phyloP scores from a whole-genome alignment of 2,329 filamentous ascomycete genomes.

The Curvularia lunata region DNA sequence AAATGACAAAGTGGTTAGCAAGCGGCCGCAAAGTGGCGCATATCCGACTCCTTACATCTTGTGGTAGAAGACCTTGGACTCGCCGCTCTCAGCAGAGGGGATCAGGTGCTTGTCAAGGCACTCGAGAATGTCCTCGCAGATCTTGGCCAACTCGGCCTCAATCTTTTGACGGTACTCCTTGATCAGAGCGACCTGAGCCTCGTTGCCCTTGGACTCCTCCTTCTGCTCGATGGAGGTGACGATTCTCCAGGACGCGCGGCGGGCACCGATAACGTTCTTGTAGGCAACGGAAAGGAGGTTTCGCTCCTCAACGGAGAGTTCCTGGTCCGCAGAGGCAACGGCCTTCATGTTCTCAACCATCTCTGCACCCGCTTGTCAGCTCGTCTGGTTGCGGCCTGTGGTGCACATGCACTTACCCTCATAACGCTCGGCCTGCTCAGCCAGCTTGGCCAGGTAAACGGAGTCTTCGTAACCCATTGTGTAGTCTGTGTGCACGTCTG shows the following conservation, averaged over 20 bases:
- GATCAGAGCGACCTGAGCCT: constrained; percentile 86
- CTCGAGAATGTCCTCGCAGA: constrained; percentile 96
- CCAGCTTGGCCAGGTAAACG: constrained; percentile 99
- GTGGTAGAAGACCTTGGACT: constrained; percentile 99
- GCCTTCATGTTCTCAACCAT: constrained; percentile 99
- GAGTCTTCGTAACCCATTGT: constrained; percentile 99
- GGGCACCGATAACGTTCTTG: constrained; percentile 98
- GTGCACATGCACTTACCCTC: constrained; percentile 70
- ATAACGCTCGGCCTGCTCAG: constrained; percentile 99
- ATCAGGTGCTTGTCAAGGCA: constrained; percentile 95
- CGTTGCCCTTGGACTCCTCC: constrained; percentile 98
- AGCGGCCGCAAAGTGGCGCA: not conserved
- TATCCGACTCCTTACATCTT: constrained; percentile 76
- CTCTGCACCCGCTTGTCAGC: constrained; percentile 63
- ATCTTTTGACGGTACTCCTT: constrained; percentile 99
- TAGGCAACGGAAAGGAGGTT: constrained; percentile 97
- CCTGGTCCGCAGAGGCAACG: constrained; percentile 79
- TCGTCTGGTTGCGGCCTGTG: constrained; percentile 7
- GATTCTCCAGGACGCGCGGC: constrained; percentile 97
- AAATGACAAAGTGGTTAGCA: constrained; percentile 31
- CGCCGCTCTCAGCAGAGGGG: constrained; percentile 89
- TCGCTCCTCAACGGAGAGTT: constrained; percentile 83
- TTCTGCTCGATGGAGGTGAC: constrained; percentile 99
- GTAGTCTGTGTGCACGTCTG: constrained; percentile 31
- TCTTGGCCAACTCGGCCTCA: constrained; percentile 93